Percentiles rank a stretch among this genome's conserved stretches.
These are phyloP conservation scores for Dryas octopetala DNA, from an alignment of 306 rosid genomes.

Conservation along the genomic window DNA sequence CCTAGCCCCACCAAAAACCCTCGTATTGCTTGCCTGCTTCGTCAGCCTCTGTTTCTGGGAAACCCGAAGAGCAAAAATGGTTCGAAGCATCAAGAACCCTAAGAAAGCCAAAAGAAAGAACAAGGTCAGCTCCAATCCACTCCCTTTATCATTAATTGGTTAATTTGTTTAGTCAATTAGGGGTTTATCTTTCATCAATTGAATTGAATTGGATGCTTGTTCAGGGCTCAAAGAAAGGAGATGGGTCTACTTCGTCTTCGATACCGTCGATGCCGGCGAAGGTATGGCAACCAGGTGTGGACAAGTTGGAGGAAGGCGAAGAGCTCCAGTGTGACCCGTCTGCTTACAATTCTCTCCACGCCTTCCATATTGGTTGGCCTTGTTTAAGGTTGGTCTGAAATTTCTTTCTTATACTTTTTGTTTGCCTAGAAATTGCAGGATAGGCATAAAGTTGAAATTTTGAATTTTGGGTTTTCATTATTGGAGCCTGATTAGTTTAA, in stretches of 20 bases:
- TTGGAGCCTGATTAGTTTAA: neutral
- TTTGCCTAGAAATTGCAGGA: neutral
- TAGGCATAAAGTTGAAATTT: slow-evolving; percentile 3
- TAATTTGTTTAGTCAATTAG: neutral
- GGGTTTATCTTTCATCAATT: neutral
- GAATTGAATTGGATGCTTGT: neutral
- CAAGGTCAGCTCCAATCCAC: slow-evolving; percentile 46
- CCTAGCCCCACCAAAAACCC: slow-evolving; percentile 27
- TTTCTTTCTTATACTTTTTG: neutral
- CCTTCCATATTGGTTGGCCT: slow-evolving; percentile 87
- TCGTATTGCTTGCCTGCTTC: neutral
- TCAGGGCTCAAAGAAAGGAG: slow-evolving; percentile 56
- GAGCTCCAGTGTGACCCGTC: slow-evolving; percentile 96
- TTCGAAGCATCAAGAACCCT: slow-evolving; percentile 66
- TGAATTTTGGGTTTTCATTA: neutral
- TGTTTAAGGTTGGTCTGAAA: slow-evolving; percentile 63
- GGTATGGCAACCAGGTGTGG: slow-evolving; percentile 98
- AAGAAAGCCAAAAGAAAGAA: slow-evolving; percentile 74
- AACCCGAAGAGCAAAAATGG: slow-evolving; percentile 35
- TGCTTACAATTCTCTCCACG: slow-evolving; percentile 90
- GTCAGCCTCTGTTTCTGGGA: neutral
- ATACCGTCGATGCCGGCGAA: slow-evolving; percentile 59
- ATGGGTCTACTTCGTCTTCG: slow-evolving; percentile 61
- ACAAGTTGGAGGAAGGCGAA: slow-evolving; percentile 89
- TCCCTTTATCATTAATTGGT: neutral